Evolutionary conservation across 345 rosid species (phyloP).

Genomic region (Erysimum cheiranthoides): DNA sequence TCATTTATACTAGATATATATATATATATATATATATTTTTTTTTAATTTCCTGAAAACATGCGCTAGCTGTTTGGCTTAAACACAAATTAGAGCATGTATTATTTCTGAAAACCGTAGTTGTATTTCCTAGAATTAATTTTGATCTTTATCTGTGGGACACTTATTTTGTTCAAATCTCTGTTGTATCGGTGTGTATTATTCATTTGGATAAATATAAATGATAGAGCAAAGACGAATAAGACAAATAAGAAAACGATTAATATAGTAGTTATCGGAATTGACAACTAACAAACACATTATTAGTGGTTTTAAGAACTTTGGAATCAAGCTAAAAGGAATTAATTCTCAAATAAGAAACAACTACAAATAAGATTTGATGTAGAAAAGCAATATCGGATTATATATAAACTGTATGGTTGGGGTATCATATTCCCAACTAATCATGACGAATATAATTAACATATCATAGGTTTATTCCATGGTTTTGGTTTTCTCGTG

Average conservation of each 20-base stretch:
- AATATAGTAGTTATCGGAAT: conserved; percentile 37
- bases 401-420: conserved; percentile 34
- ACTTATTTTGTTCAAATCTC: neutral
- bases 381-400: conserved; percentile 23
- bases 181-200: conserved; percentile 7
- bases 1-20: neutral
- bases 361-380: conserved; percentile 31
- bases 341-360: conserved; percentile 22
- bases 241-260: conserved; percentile 42
- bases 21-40: too few relatives aligned
- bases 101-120: neutral
- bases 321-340: conserved; percentile 44
- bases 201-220: neutral
- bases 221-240: conserved; percentile 29
- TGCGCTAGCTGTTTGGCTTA: conserved; percentile 8
- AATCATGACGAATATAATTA: conserved; percentile 41
- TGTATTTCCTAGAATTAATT: conserved; percentile 1
- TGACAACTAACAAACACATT: conserved; percentile 42
- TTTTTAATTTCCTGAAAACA: neutral
- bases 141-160: conserved; percentile 8
- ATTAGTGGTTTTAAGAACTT: conserved; percentile 42
- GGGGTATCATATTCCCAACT: conserved; percentile 47
- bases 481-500: conserved; percentile 16
- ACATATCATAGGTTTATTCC: conserved; percentile 25
- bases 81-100: conserved; percentile 16